These are phyloP conservation scores for Fusarium abutilonis DNA, from an alignment of 2,329 filamentous ascomycete genomes.

Conservation along the genomic window DNA sequence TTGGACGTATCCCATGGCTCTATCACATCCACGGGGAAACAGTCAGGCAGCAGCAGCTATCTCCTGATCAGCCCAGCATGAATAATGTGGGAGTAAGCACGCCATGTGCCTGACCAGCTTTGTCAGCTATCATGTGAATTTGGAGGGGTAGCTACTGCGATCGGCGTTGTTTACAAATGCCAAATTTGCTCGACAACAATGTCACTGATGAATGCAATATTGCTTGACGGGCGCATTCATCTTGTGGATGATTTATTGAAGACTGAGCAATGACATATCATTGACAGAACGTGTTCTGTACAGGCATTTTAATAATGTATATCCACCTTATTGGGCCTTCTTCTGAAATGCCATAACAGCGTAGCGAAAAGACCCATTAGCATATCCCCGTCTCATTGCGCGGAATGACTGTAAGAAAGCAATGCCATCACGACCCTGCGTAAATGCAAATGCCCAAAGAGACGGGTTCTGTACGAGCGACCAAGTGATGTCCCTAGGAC, in stretches of 20 bases:
- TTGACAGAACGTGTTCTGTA: not conserved
- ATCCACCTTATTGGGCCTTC: not conserved
- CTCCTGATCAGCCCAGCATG: slow-evolving; percentile 15
- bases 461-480: slow-evolving; percentile 67
- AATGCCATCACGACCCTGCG: slow-evolving; percentile 68
- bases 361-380: slow-evolving; percentile 67
- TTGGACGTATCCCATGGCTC: not conserved
- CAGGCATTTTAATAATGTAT: not conserved
- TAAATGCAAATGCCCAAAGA: slow-evolving; percentile 69
- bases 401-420: slow-evolving; percentile 70
- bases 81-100: slow-evolving; percentile 8
- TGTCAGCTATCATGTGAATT: slow-evolving; percentile 5
- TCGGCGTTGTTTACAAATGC: not conserved
- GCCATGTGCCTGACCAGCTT: slow-evolving; percentile 13
- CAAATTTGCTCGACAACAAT: not conserved
- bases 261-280: not conserved
- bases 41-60: slow-evolving; percentile 16
- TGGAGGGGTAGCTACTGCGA: not conserved
- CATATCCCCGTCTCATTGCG: slow-evolving; percentile 68
- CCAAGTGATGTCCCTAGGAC: slow-evolving; percentile 69
- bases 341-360: slow-evolving; percentile 68
- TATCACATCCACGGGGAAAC: slow-evolving; percentile 7
- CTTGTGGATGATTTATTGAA: not conserved
- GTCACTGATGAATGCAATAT: not conserved
- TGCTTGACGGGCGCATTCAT: not conserved